Conservation (phyloP, 202 grass and related monocot genomes). For the Saccharum hybrid region DNA sequence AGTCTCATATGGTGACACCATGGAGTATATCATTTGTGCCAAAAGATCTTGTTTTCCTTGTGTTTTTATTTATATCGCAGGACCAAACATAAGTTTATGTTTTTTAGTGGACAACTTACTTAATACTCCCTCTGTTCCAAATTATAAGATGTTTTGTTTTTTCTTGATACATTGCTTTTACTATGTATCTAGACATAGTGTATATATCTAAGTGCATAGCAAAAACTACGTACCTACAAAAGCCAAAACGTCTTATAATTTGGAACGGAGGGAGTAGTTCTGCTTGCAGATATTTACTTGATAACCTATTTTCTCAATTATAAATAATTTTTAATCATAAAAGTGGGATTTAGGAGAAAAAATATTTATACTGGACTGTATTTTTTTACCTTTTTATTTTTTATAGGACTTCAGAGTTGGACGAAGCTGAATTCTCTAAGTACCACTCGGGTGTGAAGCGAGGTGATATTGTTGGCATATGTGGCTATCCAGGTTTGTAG, state of each 20-base stretch:
- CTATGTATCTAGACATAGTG: no score
- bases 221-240: no score
- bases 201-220: no score
- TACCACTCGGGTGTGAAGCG: conserved; percentile 77
- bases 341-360: not conserved
- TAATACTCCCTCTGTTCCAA: no score
- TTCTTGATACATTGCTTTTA: no score
- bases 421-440: conserved; percentile 75
- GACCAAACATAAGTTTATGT: not conserved
- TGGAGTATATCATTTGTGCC: not conserved
- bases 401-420: conserved; percentile 71
- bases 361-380: not conserved
- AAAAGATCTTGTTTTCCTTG: not conserved
- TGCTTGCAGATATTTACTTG: not conserved
- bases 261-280: not conserved
- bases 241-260: no score
- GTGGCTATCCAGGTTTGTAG: conserved; percentile 82
- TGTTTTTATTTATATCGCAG: not conserved
- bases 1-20: not conserved
- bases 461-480: conserved; percentile 88
- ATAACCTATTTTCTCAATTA: not conserved
- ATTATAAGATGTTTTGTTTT: no score
- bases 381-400: conserved; percentile 14
- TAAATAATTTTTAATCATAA: not conserved
- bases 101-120: no score